Evolutionary conservation across 2,329 filamentous ascomycete genomes (phyloP).

Genomic region (Neofusicoccum kwambonambiense): DNA sequence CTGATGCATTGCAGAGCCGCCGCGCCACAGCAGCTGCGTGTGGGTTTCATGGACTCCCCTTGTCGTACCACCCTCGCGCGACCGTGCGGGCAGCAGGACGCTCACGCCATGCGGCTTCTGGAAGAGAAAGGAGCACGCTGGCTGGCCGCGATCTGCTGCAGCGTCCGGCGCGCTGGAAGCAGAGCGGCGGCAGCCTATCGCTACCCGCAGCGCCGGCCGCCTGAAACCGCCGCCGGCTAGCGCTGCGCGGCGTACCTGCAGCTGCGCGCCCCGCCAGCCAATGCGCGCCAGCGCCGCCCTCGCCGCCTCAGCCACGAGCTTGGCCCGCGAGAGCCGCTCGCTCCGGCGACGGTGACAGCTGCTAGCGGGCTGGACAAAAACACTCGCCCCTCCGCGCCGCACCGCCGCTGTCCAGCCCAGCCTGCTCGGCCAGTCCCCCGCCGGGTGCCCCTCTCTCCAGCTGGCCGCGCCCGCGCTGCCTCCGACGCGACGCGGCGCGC

Average conservation of each 20-base stretch:
- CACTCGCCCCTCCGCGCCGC: neutral
- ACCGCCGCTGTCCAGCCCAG: neutral
- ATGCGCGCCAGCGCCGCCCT: neutral
- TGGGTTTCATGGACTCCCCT: constrained; percentile 11
- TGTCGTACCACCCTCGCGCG: constrained; percentile 11
- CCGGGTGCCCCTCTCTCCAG: neutral
- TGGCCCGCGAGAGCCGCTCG: neutral
- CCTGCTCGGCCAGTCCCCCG: neutral
- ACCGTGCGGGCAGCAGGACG: neutral
- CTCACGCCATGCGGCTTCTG: constrained; percentile 13
- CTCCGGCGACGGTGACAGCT: neutral
- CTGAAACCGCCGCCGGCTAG: neutral
- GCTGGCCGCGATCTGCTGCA: neutral
- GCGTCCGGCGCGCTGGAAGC: neutral
- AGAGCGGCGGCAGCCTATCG: neutral
- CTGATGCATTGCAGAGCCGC: constrained; percentile 8
- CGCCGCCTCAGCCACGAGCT: constrained; percentile 2
- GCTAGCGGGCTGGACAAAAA: too few relatives aligned
- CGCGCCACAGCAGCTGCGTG: constrained; percentile 5
- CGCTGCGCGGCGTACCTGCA: neutral
- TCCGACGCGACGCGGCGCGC: neutral
- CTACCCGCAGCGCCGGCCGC: neutral
- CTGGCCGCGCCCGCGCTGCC: neutral
- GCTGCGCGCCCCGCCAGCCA: neutral
- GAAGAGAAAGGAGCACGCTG: neutral